A percentile compares a stretch with the other conserved stretches of the same genome.
These are phyloP conservation scores for Cladophialophora immunda DNA, from an alignment of 2,329 filamentous ascomycete species.

Conservation along the genomic window DNA sequence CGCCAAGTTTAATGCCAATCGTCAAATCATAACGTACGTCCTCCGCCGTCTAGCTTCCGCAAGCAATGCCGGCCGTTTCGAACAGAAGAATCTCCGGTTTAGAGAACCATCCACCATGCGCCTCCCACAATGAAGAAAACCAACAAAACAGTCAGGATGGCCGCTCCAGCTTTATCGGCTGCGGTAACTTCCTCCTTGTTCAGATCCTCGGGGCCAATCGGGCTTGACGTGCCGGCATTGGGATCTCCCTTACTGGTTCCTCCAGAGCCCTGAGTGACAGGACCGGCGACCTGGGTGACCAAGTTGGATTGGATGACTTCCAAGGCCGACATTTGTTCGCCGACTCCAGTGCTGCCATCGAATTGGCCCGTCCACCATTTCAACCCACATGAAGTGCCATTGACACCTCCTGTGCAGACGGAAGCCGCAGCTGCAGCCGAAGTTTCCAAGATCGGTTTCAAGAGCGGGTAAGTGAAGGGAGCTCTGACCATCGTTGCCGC, in stretches of 20 bases:
- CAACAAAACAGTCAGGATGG: constrained; percentile 45
- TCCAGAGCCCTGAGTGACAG: constrained; percentile 60
- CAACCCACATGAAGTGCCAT: constrained; percentile 54
- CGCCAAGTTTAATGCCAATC: constrained; percentile 13
- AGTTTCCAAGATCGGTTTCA: constrained; percentile 62
- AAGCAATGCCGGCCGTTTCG: background rate
- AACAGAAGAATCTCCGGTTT: constrained; percentile 9
- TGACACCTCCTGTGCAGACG: constrained; percentile 59
- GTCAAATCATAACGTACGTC: constrained; percentile 12
- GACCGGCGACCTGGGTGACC: constrained; percentile 51
- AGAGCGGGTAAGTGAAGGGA: constrained; percentile 60
- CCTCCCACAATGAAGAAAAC: constrained; percentile 38
- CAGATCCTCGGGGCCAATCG: constrained; percentile 37
- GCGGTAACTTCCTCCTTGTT: constrained; percentile 42
- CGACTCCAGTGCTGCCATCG: constrained; percentile 50
- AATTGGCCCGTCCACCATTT: constrained; percentile 50
- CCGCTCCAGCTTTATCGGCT: constrained; percentile 50
- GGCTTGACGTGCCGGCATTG: constrained; percentile 48
- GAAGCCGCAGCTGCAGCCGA: constrained; percentile 64
- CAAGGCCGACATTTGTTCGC: constrained; percentile 53
- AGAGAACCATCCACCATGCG: constrained; percentile 41
- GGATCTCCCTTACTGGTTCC: constrained; percentile 65
- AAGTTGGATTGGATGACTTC: constrained; percentile 69
- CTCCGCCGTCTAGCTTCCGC: background rate
- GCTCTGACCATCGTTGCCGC: constrained; percentile 66